phyloP scores from a whole-genome alignment of 192 early-diverging fungal genomes.

The Dispira simplex region DNA sequence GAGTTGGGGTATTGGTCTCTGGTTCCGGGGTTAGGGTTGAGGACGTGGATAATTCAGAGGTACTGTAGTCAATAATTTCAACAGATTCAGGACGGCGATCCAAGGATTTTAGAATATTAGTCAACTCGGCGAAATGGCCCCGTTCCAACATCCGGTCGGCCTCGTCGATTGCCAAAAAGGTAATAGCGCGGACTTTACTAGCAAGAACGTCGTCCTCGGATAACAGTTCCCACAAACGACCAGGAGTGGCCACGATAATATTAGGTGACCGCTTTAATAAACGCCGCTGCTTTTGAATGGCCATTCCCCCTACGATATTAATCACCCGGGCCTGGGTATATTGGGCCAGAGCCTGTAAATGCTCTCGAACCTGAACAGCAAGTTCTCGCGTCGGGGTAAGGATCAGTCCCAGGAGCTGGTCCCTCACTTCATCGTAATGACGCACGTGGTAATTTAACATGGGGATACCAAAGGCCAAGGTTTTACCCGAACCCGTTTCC shows the following conservation, averaged over 20 bases:
- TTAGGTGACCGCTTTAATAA: constrained; percentile 45
- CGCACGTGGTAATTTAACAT: constrained; percentile 58
- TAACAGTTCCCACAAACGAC: constrained; percentile 55
- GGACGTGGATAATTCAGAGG: neutral
- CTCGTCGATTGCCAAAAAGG: constrained; percentile 68
- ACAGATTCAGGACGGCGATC: constrained; percentile 15
- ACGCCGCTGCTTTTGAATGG: constrained; percentile 77
- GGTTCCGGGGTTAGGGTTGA: constrained; percentile 6
- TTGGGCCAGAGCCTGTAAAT: constrained; percentile 39
- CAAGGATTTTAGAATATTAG: constrained; percentile 35
- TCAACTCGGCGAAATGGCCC: constrained; percentile 61
- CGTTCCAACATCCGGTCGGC: constrained; percentile 73
- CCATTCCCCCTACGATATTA: constrained; percentile 88
- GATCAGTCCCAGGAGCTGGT: constrained; percentile 41
- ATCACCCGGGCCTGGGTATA: constrained; percentile 38
- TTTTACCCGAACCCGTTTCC: constrained; percentile 92
- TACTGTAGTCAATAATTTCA: neutral
- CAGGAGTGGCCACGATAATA: constrained; percentile 70
- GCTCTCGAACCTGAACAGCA: constrained; percentile 86
- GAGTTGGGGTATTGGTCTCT: constrained; percentile 15
- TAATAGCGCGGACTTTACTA: constrained; percentile 34
- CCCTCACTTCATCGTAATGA: constrained; percentile 16
- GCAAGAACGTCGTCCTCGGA: constrained; percentile 39
- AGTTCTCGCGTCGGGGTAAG: constrained; percentile 90
- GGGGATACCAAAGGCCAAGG: constrained; percentile 88